Conservation (phyloP, 345 rosid genomes). For the Carallia pectinifolia region DNA sequence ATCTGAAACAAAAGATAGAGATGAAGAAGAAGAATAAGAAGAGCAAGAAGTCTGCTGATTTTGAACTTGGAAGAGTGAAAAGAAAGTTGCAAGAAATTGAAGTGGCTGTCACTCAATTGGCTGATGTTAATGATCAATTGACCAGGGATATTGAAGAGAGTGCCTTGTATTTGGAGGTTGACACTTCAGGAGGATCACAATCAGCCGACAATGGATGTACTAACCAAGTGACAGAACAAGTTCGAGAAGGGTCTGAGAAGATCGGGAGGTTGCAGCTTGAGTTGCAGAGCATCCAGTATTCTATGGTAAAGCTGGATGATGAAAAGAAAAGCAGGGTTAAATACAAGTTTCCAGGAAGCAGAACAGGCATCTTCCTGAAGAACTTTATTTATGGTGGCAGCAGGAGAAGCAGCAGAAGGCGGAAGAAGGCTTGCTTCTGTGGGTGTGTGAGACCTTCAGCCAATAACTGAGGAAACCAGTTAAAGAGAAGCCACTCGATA, state of each 20-base stretch:
- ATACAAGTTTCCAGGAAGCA: constrained; percentile 39
- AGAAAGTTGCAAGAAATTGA: constrained; percentile 26
- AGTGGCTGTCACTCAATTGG: constrained; percentile 17
- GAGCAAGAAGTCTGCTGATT: constrained; percentile 12
- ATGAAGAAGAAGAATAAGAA: constrained; percentile 9
- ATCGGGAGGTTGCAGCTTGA: constrained; percentile 23
- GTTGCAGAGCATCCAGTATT: constrained; percentile 25
- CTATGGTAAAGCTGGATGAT: constrained; percentile 23
- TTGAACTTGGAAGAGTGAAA: constrained; percentile 20
- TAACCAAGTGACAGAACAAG: constrained; percentile 20
- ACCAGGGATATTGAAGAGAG: constrained; percentile 16
- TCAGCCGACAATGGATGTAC: not conserved
- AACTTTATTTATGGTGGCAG: constrained; percentile 58
- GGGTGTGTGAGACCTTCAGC: constrained; percentile 65
- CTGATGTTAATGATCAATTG: constrained; percentile 17
- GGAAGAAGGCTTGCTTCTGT: constrained; percentile 65
- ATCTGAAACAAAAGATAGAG: constrained; percentile 22
- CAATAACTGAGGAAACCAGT: constrained; percentile 34
- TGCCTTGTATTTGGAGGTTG: constrained; percentile 14
- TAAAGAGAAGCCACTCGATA: not conserved
- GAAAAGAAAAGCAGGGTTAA: constrained; percentile 22
- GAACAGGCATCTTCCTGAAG: constrained; percentile 56
- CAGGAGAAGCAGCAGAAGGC: constrained; percentile 40
- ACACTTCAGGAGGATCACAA: constrained; percentile 17
- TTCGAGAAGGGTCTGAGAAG: constrained; percentile 23